Conservation (phyloP, 176 grass and related monocot species). For the Metroxylon sagu region DNA sequence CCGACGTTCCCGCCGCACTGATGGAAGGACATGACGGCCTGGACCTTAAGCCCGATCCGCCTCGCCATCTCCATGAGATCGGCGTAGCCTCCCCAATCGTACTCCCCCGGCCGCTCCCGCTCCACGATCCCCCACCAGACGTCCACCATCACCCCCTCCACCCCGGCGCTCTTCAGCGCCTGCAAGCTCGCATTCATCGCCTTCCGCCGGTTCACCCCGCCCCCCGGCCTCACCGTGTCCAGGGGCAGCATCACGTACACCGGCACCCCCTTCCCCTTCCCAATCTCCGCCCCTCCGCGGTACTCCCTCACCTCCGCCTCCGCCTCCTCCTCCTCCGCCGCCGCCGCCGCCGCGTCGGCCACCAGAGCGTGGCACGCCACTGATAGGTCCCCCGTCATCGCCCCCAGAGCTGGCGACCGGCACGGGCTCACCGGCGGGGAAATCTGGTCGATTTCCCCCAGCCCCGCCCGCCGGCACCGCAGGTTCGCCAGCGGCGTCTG, state of each 20-base stretch:
- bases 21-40: conserved; percentile 19
- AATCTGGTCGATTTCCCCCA: not conserved
- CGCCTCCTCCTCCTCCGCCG: not conserved
- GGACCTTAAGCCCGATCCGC: conserved; percentile 17
- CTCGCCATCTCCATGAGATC: conserved; percentile 12
- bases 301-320: not conserved
- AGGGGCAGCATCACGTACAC: conserved; percentile 19
- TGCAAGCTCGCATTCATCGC: conserved; percentile 12
- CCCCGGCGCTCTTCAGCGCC: conserved; percentile 15
- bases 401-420: not conserved
- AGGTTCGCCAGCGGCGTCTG: too few relatives aligned
- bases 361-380: conserved; percentile 10
- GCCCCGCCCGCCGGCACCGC: not conserved
- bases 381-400: not conserved
- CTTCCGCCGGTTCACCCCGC: conserved; percentile 13
- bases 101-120: conserved; percentile 7
- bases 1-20: conserved; percentile 21
- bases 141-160: conserved; percentile 18
- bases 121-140: conserved; percentile 17
- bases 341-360: not conserved
- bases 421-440: too few relatives aligned
- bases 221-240: conserved; percentile 5
- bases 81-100: conserved; percentile 12
- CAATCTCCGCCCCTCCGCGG: not conserved
- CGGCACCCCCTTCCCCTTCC: not conserved